These are phyloP conservation scores for Ceratocystis alfenasii DNA, from an alignment of 2,329 filamentous ascomycete species.

Conservation along the genomic window DNA sequence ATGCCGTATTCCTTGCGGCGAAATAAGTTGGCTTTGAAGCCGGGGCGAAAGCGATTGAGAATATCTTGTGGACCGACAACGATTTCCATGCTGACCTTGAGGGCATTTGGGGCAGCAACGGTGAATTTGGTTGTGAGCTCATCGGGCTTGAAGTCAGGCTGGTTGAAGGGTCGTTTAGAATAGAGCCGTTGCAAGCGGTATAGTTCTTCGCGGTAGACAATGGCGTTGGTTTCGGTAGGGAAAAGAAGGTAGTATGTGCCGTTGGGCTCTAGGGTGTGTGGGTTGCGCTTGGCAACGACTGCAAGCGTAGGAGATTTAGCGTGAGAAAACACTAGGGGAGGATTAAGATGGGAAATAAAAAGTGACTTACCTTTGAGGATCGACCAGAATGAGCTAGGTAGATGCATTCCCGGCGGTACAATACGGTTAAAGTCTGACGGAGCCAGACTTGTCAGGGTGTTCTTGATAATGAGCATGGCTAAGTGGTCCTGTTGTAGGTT, in stretches of 20 bases:
- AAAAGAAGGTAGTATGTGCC: conserved; percentile 62
- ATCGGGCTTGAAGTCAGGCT: conserved; percentile 15
- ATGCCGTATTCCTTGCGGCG: conserved; percentile 19
- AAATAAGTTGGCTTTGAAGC: conserved; percentile 21
- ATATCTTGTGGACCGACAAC: conserved; percentile 18
- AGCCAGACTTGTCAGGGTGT: conserved; percentile 46
- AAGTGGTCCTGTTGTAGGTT: conserved; percentile 19
- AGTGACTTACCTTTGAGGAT: conserved; percentile 42
- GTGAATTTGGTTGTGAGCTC: conserved; percentile 21
- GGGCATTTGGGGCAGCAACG: conserved; percentile 21
- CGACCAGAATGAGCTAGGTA: conserved; percentile 55
- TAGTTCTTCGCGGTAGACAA: conserved; percentile 42
- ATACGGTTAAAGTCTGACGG: conserved; percentile 62
- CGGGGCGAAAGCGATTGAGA: conserved; percentile 20
- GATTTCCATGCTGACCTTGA: conserved; percentile 21
- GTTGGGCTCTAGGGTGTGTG: conserved; percentile 48
- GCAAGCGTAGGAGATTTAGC: conserved; percentile 15
- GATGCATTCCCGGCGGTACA: conserved; percentile 47
- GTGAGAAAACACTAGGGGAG: neutral
- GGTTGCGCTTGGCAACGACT: conserved; percentile 54
- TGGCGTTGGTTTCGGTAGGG: conserved; percentile 44
- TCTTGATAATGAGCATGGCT: conserved; percentile 44
- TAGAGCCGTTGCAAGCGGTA: conserved; percentile 29
- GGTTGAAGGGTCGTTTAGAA: conserved; percentile 34
- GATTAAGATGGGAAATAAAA: neutral